A percentile compares a stretch with the other conserved stretches of the same genome.
phyloP scores from a whole-genome alignment of 2,329 filamentous ascomycete species.

The Fusarium transvaalense region DNA sequence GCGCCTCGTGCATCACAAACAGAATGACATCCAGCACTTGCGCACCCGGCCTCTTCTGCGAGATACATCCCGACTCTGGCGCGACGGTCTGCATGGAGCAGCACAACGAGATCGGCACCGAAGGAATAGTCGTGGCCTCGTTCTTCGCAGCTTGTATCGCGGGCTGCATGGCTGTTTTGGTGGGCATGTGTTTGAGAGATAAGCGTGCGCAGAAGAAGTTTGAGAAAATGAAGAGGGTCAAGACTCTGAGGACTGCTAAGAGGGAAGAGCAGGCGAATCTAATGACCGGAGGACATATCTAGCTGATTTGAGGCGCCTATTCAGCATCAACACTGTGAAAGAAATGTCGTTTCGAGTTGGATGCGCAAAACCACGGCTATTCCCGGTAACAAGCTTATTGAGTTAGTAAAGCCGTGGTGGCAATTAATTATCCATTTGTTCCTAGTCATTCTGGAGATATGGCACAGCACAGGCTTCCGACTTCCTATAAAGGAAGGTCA shows the following conservation, averaged over 20 bases:
- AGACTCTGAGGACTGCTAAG: conserved; percentile 10
- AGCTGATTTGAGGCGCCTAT: no score
- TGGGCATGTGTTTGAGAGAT: conserved; percentile 11
- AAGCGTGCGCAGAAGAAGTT: conserved; percentile 12
- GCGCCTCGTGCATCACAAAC: conserved; percentile 13
- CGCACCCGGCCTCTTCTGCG: conserved; percentile 14
- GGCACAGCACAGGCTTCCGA: background rate
- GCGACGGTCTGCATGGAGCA: conserved; percentile 15
- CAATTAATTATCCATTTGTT: background rate
- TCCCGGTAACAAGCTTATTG: background rate
- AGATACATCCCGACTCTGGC: conserved; percentile 18
- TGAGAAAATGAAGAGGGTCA: conserved; percentile 8
- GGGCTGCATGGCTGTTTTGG: conserved; percentile 8
- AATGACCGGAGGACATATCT: background rate
- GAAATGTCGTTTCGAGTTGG: accelerated
- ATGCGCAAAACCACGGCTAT: background rate
- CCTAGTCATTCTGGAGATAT: background rate
- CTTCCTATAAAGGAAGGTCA: background rate
- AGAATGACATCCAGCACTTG: conserved; percentile 27
- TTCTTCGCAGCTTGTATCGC: conserved; percentile 14
- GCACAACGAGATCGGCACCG: conserved; percentile 14
- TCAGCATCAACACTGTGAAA: no score
- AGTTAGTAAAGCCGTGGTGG: no score
- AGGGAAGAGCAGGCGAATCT: conserved; percentile 4
- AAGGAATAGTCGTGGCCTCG: conserved; percentile 14